A percentile compares a stretch with the other conserved stretches of the same genome.
phyloP scores from a whole-genome alignment of 495 filamentous ascomycete genomes.

The Hyaloscypha bicolor region DNA sequence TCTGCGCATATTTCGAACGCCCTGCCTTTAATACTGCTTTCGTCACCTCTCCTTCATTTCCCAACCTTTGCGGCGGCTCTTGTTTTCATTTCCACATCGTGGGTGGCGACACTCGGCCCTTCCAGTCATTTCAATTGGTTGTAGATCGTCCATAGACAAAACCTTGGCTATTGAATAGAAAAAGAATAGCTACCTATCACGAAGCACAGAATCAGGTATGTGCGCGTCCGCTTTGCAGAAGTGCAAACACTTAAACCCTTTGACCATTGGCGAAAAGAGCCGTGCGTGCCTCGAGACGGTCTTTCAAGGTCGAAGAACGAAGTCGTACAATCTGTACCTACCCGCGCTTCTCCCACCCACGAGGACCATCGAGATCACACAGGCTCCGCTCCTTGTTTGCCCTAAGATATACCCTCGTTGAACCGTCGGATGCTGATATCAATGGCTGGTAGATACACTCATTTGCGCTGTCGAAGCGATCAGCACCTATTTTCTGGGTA shows the following conservation, averaged over 20 bases:
- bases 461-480: conserved; percentile 14
- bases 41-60: neutral
- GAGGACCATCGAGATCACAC: conserved; percentile 26
- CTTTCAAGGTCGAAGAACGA: conserved; percentile 23
- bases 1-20: neutral
- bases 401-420: conserved; percentile 16
- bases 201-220: conserved; percentile 28
- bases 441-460: conserved; percentile 23
- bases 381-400: conserved; percentile 13
- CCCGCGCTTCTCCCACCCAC: conserved; percentile 26
- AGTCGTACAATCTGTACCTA: conserved; percentile 27
- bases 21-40: neutral
- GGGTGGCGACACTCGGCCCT: conserved; percentile 5
- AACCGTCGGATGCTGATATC: conserved; percentile 22
- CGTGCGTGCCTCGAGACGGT: conserved; percentile 29
- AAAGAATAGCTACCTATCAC: neutral
- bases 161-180: conserved; percentile 14
- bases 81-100: conserved; percentile 5
- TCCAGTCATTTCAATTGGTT: conserved; percentile 24
- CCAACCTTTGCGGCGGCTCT: neutral
- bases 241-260: conserved; percentile 24
- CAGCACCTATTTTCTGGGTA: conserved; percentile 14
- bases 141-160: conserved; percentile 7
- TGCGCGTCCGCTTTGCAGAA: conserved; percentile 25
- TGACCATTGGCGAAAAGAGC: conserved; percentile 15